Conservation (phyloP, 306 rosid genomes). For the Dryas octopetala region DNA sequence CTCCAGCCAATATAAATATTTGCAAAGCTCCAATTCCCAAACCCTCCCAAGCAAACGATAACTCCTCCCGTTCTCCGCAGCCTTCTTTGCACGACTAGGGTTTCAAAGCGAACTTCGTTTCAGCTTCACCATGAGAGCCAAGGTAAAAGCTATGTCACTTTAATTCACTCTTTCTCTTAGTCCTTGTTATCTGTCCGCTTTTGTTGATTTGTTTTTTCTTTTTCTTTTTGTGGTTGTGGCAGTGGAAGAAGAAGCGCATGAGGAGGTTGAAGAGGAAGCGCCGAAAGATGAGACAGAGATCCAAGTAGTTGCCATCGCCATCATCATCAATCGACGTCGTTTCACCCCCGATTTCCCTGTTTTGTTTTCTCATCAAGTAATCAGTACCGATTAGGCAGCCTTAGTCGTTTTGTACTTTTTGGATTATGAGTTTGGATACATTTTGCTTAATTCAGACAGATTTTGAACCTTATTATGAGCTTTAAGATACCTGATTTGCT, state of each 20-base stretch:
- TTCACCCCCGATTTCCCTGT: background rate
- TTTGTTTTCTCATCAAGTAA: slow-evolving; percentile 12
- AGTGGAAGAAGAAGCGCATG: slow-evolving; percentile 98
- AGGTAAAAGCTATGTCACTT: slow-evolving; percentile 27
- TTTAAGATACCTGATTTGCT: background rate
- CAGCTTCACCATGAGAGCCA: slow-evolving; percentile 59
- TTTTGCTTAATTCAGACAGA: slow-evolving; percentile 17
- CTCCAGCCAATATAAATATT: slow-evolving; percentile 10
- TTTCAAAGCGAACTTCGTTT: slow-evolving; percentile 13
- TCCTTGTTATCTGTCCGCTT: background rate
- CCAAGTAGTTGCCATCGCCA: slow-evolving; percentile 47
- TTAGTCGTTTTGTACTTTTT: slow-evolving; percentile 11
- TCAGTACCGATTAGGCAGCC: slow-evolving; percentile 22
- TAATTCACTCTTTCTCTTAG: background rate
- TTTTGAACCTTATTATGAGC: slow-evolving; percentile 3
- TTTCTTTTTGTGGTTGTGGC: background rate
- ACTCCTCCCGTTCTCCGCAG: background rate
- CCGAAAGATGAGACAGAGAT: slow-evolving; percentile 93
- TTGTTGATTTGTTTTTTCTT: background rate
- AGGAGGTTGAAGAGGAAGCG: slow-evolving; percentile 88
- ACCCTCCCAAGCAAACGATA: background rate
- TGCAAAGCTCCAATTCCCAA: background rate
- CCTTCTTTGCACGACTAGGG: slow-evolving; percentile 2
- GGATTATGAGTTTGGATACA: slow-evolving; percentile 21
- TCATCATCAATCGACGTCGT: background rate